Percentiles rank a stretch among this genome's conserved stretches.
These are phyloP conservation scores for Arctium lappa DNA, from an alignment of 129 eudicot genomes.

Conservation along the genomic window DNA sequence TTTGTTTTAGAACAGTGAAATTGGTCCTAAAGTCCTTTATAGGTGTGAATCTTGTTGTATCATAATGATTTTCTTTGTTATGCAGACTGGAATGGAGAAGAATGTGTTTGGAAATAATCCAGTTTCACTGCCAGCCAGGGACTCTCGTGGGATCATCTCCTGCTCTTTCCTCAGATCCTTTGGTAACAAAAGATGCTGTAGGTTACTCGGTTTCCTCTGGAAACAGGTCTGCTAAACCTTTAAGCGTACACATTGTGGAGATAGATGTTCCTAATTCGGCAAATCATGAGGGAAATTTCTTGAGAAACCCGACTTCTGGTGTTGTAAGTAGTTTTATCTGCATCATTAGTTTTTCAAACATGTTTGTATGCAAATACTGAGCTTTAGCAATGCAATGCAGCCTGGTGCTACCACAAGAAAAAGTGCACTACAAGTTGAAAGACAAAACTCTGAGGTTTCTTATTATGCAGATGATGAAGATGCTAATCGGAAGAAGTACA, in stretches of 20 bases:
- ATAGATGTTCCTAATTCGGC: conserved; percentile 58
- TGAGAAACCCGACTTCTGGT: conserved; percentile 63
- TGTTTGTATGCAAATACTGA: neutral
- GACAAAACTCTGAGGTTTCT: conserved; percentile 77
- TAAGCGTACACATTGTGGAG: conserved; percentile 58
- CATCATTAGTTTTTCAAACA: neutral
- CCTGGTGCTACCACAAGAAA: conserved; percentile 92
- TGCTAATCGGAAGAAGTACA: conserved; percentile 74
- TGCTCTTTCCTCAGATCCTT: conserved; percentile 67
- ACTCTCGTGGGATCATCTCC: conserved; percentile 53
- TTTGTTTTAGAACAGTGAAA: too few species aligned
- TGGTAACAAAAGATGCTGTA: conserved; percentile 31
- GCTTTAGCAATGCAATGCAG: conserved; percentile 28
- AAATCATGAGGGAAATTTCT: conserved; percentile 43
- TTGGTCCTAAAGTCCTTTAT: neutral
- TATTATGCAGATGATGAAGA: conserved; percentile 94
- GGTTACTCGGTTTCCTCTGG: conserved; percentile 18
- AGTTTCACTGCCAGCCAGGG: conserved; percentile 47
- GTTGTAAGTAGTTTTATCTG: conserved; percentile 40
- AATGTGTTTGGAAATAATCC: conserved; percentile 87
- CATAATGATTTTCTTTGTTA: conserved; percentile 3
- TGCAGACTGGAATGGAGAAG: conserved; percentile 88
- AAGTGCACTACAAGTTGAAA: conserved; percentile 65
- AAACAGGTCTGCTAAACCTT: conserved; percentile 44
- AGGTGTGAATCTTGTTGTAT: conserved; percentile 12